A percentile compares a stretch with the other conserved stretches of the same genome.
These are phyloP conservation scores for Candida loeiensis DNA, from an alignment of 805 yeast genomes.

Conservation along the genomic window DNA sequence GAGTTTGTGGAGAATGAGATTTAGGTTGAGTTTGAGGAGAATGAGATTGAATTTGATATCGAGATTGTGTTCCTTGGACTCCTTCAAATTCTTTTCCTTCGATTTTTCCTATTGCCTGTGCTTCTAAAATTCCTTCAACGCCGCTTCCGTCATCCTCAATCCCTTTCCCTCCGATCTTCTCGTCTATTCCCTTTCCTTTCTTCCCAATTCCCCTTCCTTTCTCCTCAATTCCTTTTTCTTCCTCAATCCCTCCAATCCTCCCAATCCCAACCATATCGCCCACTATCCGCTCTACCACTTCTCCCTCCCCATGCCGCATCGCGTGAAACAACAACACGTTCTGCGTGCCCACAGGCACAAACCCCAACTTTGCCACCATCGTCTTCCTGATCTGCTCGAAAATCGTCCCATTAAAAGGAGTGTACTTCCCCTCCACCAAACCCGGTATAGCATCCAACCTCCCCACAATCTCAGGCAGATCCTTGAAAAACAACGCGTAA, in stretches of 20 bases:
- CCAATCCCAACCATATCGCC: background rate
- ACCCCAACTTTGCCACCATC: conserved; percentile 10
- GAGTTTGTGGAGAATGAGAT: too few species aligned
- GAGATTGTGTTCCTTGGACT: too few species aligned
- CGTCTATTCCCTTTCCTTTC: background rate
- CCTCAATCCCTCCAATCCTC: background rate
- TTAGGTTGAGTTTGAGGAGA: too few species aligned
- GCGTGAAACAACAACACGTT: conserved; percentile 29
- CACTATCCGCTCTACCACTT: conserved; percentile 22
- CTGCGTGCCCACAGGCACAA: conserved; percentile 16
- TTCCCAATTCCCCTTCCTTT: background rate
- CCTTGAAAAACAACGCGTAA: conserved; percentile 30
- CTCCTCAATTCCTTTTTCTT: background rate
- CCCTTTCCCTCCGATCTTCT: background rate
- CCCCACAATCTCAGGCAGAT: conserved; percentile 18
- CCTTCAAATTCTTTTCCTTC: too few species aligned
- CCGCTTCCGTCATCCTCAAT: too few species aligned
- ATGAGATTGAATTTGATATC: too few species aligned
- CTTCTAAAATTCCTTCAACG: too few species aligned
- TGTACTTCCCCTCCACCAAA: conserved; percentile 2
- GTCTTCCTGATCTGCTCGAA: conserved; percentile 18
- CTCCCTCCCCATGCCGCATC: conserved; percentile 23
- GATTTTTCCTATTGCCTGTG: too few species aligned
- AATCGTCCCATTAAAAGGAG: conserved; percentile 18
- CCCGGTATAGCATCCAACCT: conserved; percentile 9